Evolutionary conservation across 176 grass and related monocot species (phyloP).

Genomic region (Puccinellia tenuiflora): DNA sequence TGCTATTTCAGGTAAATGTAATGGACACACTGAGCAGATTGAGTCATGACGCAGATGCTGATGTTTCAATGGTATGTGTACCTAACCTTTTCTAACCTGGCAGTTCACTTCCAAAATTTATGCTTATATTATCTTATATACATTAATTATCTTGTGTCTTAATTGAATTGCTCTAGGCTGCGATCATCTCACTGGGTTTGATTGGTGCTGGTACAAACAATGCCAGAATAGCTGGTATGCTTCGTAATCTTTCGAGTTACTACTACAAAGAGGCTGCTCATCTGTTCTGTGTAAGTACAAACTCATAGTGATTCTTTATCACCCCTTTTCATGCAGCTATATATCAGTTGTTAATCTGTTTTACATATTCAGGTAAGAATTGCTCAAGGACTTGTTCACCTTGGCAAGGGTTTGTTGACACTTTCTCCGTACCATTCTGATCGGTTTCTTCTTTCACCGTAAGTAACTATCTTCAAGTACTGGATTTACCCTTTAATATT

Average conservation of each 20-base stretch:
- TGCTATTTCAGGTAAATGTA: slow-evolving; percentile 74
- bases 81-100: neutral
- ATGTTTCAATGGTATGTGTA: slow-evolving; percentile 83
- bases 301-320: neutral
- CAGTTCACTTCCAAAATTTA: neutral
- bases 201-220: slow-evolving; percentile 98
- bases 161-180: slow-evolving; percentile 48
- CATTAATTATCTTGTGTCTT: neutral
- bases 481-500: neutral
- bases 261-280: slow-evolving; percentile 99
- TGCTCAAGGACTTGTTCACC: slow-evolving; percentile 95
- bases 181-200: slow-evolving; percentile 88
- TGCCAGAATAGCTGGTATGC: slow-evolving; percentile 97
- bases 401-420: slow-evolving; percentile 95
- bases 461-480: slow-evolving; percentile 18
- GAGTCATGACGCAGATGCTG: slow-evolving; percentile 94
- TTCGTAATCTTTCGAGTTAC: slow-evolving; percentile 97
- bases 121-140: neutral
- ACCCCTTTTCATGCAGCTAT: neutral
- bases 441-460: slow-evolving; percentile 93
- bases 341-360: slow-evolving; percentile 2
- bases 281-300: slow-evolving; percentile 88
- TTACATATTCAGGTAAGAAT: slow-evolving; percentile 75
- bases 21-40: slow-evolving; percentile 99
- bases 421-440: slow-evolving; percentile 98